Percentiles rank a stretch among this genome's conserved stretches.
Conservation (phyloP, 73 alveolate species). For the Breviolum minutum region DNA sequence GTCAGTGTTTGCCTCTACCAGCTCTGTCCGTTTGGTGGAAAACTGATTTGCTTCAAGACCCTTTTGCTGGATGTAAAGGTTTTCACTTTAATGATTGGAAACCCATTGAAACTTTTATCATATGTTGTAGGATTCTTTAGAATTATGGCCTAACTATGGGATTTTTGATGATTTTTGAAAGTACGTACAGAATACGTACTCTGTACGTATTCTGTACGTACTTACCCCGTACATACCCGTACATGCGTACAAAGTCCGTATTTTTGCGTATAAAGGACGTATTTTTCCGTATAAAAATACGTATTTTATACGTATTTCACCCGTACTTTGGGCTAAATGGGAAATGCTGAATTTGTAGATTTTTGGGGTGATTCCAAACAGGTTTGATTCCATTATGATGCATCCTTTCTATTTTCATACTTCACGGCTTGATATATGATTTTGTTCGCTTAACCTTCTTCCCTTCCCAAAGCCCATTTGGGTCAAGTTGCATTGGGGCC, state of each 20-base stretch:
- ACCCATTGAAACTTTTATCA: neutral
- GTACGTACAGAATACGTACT: constrained; percentile 23
- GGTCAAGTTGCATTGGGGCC: neutral
- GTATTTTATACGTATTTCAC: neutral
- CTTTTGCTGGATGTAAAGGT: neutral
- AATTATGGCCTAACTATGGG: neutral
- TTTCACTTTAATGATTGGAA: neutral
- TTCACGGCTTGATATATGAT: neutral
- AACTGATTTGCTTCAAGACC: neutral
- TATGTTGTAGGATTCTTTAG: neutral
- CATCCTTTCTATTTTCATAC: neutral
- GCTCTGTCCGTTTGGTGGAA: neutral
- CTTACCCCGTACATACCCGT: neutral
- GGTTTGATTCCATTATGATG: no score
- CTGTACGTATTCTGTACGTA: neutral
- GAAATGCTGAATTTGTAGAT: neutral
- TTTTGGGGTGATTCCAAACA: neutral
- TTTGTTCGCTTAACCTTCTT: neutral
- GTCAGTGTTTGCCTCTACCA: neutral
- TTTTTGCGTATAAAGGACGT: neutral
- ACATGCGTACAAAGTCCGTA: constrained; percentile 7
- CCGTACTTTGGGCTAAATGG: neutral
- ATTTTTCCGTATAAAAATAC: neutral
- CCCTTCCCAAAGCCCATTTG: neutral
- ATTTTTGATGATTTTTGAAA: neutral